Evolutionary conservation across 1,284 basidiomycete species (phyloP), one percentile per base, ranked within the genome.

Genomic region (Pseudozyma hubeiensis): DNA sequence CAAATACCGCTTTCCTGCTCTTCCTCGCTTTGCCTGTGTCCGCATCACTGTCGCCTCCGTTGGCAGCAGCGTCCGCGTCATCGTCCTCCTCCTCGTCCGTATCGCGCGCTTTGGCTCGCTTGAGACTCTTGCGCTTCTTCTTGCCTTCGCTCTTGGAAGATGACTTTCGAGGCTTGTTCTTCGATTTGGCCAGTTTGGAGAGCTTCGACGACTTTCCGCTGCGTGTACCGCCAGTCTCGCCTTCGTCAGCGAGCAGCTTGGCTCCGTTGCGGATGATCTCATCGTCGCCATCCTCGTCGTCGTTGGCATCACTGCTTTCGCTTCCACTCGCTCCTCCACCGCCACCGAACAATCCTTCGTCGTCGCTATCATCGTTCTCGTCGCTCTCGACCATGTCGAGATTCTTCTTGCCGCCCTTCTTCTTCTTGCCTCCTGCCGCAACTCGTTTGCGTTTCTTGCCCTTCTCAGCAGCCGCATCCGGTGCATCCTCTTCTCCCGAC

Each of bases 261-360:
- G 58, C 61, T 17, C 60, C 72, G 53, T 74, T 70, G 7, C 64
- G 49, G 24, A 73, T 68, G 50, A 78, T 78, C 49, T 76, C 76
- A 9, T 71, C 66, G 35, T 71, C 73, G 8, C 69, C 76, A 34
- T 76, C 76, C 45, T 73, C 72, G 47, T 64, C 71, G 44, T 69
- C 66, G 49, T 45, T 49, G 4, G 46, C 55, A 34, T 62, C 50
- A 35, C 19, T 62, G 37, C 14, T 49, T 54, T 61, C 62, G 44
- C 64, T 67, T 7, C 58, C 59, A 40, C 65, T 61, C 3, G 64
- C 64, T 34, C 62, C 61, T 4, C 10, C 62, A 9, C 46, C 70
- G 2, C 64, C 64, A 8, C 64, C 65, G 17, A 68, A 68, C 37
- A 69, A 33, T 7, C 54, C 71, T 11, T 74, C 71, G 31, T 69